Evolutionary conservation across 163 green algal species (phyloP).

Genomic region (Chloromonas sp.): DNA sequence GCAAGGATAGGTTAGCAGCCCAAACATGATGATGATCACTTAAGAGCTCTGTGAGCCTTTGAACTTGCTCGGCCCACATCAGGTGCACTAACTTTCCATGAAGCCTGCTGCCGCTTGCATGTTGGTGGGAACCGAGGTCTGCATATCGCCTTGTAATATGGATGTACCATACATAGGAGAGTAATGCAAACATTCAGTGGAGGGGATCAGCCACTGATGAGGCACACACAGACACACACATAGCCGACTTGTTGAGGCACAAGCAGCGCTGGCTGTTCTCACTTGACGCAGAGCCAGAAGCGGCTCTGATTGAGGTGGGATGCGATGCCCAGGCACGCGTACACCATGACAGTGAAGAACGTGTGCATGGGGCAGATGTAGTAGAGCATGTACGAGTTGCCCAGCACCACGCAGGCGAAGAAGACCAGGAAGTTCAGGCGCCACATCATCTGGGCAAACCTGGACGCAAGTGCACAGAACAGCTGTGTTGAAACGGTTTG

Average conservation of each 20-base stretch:
- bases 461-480: constrained; percentile 8
- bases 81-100: no score
- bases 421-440: constrained; percentile 84
- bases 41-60: no score
- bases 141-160: no score
- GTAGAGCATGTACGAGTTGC: constrained; percentile 95
- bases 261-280: neutral
- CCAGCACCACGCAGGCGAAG: constrained; percentile 72
- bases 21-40: neutral
- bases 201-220: no score
- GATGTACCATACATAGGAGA: no score
- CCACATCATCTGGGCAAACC: constrained; percentile 89
- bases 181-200: no score
- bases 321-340: constrained; percentile 57
- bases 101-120: no score
- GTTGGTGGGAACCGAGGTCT: no score
- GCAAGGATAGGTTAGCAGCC: neutral
- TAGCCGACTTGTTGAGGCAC: no score
- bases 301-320: constrained; percentile 64
- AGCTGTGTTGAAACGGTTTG: no score
- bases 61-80: no score
- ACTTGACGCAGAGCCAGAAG: constrained; percentile 61
- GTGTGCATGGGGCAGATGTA: constrained; percentile 99
- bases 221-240: no score
- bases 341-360: constrained; percentile 92